phyloP scores from a whole-genome alignment of 2,329 filamentous ascomycete genomes.

The Aotearoamyces nothofagi region DNA sequence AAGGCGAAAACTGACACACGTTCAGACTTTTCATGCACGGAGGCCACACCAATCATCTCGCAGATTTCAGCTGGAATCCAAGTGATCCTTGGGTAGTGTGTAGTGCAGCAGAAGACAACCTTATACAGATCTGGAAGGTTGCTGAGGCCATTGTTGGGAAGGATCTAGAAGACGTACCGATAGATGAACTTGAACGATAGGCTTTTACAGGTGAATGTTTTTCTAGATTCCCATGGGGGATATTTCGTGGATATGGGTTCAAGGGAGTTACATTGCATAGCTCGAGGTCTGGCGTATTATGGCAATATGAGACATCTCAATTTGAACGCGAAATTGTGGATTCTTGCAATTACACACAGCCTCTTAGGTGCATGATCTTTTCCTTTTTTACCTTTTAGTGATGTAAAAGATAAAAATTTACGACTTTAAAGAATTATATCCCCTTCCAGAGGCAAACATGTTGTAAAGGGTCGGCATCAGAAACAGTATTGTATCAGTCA shows the following conservation, averaged over 20 bases:
- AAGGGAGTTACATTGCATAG: constrained; percentile 1
- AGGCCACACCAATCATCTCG: constrained; percentile 90
- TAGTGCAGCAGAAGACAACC: constrained; percentile 90
- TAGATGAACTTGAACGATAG: constrained; percentile 59
- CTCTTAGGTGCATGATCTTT: too few species aligned
- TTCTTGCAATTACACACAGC: too few species aligned
- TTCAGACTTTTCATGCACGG: constrained; percentile 90
- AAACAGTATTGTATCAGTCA: too few species aligned
- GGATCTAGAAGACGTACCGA: constrained; percentile 58
- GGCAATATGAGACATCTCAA: too few species aligned
- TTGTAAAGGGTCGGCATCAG: too few species aligned
- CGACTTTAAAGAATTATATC: too few species aligned
- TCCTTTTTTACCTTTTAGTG: too few species aligned
- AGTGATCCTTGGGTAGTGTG: constrained; percentile 96
- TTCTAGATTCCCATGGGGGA: background rate
- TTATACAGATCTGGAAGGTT: constrained; percentile 89
- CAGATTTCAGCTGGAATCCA: constrained; percentile 95
- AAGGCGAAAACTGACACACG: constrained; percentile 4
- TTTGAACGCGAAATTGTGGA: too few species aligned
- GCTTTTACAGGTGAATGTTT: background rate
- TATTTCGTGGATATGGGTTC: background rate
- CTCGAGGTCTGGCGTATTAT: background rate
- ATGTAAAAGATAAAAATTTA: too few species aligned
- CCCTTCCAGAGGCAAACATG: too few species aligned
- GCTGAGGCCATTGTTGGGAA: constrained; percentile 68